Percentiles rank a stretch among this genome's conserved stretches.
Evolutionary conservation across 768 basidiomycete genomes (phyloP).

Genomic region (Suillus americanus): DNA sequence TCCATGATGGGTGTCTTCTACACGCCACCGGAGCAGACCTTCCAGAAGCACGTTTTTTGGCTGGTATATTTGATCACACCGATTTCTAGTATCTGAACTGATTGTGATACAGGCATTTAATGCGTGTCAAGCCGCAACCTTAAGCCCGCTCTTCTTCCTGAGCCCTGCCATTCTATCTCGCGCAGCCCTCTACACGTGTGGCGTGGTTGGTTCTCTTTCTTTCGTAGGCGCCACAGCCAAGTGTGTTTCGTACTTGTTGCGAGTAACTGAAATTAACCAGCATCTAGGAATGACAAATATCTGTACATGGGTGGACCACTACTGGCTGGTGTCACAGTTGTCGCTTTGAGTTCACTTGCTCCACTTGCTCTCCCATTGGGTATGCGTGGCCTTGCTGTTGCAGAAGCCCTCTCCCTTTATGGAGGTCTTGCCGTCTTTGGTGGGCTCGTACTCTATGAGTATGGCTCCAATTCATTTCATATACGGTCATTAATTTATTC

Average conservation of each 20-base stretch:
- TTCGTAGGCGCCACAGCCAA: constrained; percentile 89
- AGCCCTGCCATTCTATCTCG: constrained; percentile 82
- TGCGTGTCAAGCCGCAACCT: constrained; percentile 79
- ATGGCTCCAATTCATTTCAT: constrained; percentile 23
- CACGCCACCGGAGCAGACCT: constrained; percentile 72
- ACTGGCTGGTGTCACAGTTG: constrained; percentile 85
- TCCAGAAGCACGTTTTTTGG: constrained; percentile 83
- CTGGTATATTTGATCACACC: constrained; percentile 44
- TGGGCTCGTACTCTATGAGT: constrained; percentile 88
- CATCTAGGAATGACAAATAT: constrained; percentile 69
- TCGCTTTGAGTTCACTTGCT: constrained; percentile 82
- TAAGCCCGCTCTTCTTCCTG: constrained; percentile 88
- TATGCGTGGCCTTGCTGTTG: constrained; percentile 69
- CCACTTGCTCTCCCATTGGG: constrained; percentile 89
- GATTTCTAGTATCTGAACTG: neutral
- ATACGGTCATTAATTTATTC: neutral
- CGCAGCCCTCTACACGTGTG: constrained; percentile 85
- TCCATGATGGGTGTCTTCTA: constrained; percentile 82
- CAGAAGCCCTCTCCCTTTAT: constrained; percentile 80
- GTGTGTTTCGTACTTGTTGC: constrained; percentile 34
- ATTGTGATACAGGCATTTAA: constrained; percentile 65
- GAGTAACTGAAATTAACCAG: neutral
- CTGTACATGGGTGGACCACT: constrained; percentile 86
- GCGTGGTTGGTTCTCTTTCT: constrained; percentile 81
- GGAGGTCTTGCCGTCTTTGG: constrained; percentile 88